Evolutionary conservation across 352 stramenopile genomes (phyloP).

Genomic region (Blastocystis sp.): DNA sequence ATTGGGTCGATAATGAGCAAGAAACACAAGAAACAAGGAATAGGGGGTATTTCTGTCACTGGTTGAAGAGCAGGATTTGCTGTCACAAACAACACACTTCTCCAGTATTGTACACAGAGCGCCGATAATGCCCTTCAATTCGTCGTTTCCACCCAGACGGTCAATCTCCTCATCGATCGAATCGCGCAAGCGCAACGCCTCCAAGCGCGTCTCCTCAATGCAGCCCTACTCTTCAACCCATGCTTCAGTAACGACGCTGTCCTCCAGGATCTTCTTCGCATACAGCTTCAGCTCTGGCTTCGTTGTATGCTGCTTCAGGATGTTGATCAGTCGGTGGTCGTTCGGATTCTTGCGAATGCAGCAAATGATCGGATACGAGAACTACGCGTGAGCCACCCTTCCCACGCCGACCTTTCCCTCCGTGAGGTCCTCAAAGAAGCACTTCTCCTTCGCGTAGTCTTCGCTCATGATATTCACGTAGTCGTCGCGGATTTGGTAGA

Average conservation of each 20-base stretch:
- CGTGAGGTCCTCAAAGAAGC: slow-evolving; percentile 94
- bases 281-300: slow-evolving; percentile 92
- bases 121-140: slow-evolving; percentile 72
- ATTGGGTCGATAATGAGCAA: not conserved
- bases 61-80: not conserved
- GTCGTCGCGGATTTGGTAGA: slow-evolving; percentile 97
- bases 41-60: not conserved
- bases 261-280: slow-evolving; percentile 83
- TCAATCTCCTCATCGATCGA: slow-evolving; percentile 75
- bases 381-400: slow-evolving; percentile 76
- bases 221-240: slow-evolving; percentile 57
- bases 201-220: slow-evolving; percentile 75
- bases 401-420: slow-evolving; percentile 92
- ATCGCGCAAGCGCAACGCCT: slow-evolving; percentile 61
- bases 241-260: slow-evolving; percentile 4
- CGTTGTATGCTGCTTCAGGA: slow-evolving; percentile 93
- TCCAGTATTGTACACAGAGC: slow-evolving; percentile 26
- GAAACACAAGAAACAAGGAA: not conserved
- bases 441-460: slow-evolving; percentile 95
- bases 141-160: slow-evolving; percentile 75
- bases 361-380: slow-evolving; percentile 82
- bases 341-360: slow-evolving; percentile 81
- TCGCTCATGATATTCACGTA: slow-evolving; percentile 93
- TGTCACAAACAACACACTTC: no score
- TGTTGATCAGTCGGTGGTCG: slow-evolving; percentile 89